A percentile compares a stretch with the other conserved stretches of the same genome.
These are phyloP conservation scores for Rhizopogon roseolus DNA, from an alignment of 768 basidiomycete species.

Conservation along the genomic window DNA sequence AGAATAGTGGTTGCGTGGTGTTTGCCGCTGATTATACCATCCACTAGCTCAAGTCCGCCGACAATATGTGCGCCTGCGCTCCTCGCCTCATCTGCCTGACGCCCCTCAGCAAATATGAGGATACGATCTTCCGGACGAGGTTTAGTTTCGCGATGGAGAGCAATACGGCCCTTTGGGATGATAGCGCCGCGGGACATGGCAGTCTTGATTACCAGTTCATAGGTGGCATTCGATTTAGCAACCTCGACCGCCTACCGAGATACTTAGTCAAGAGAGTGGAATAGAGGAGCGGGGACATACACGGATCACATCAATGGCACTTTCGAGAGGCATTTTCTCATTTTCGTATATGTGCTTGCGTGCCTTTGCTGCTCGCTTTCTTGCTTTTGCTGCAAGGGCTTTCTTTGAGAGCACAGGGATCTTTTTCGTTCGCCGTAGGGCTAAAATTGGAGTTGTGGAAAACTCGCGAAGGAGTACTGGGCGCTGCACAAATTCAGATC, in stretches of 20 bases:
- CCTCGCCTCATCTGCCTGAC: slow-evolving; percentile 76
- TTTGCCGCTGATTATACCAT: slow-evolving; percentile 68
- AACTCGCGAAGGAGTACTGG: slow-evolving; percentile 39
- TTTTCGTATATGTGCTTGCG: slow-evolving; percentile 52
- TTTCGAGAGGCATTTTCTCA: slow-evolving; percentile 61
- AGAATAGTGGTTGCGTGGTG: slow-evolving; percentile 81
- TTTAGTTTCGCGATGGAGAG: slow-evolving; percentile 78
- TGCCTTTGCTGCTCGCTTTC: slow-evolving; percentile 50
- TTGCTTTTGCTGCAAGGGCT: slow-evolving; percentile 59
- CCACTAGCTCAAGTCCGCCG: slow-evolving; percentile 85
- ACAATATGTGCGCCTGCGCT: slow-evolving; percentile 87
- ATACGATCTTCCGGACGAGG: slow-evolving; percentile 67
- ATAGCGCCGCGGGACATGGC: slow-evolving; percentile 72
- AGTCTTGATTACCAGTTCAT: slow-evolving; percentile 79
- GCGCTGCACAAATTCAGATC: not conserved
- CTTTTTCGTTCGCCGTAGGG: slow-evolving; percentile 46
- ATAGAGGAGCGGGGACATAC: slow-evolving; percentile 34
- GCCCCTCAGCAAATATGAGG: slow-evolving; percentile 90
- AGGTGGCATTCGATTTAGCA: slow-evolving; percentile 66
- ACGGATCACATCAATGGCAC: slow-evolving; percentile 68
- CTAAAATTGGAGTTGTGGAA: slow-evolving; percentile 43
- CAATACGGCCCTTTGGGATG: slow-evolving; percentile 87
- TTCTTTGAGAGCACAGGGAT: slow-evolving; percentile 65
- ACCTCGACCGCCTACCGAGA: slow-evolving; percentile 74
- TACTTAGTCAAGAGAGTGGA: slow-evolving; percentile 4